A percentile compares a stretch with the other conserved stretches of the same genome.
These are phyloP conservation scores for Cynara cardunculus DNA, from an alignment of 129 eudicot species.

Conservation along the genomic window DNA sequence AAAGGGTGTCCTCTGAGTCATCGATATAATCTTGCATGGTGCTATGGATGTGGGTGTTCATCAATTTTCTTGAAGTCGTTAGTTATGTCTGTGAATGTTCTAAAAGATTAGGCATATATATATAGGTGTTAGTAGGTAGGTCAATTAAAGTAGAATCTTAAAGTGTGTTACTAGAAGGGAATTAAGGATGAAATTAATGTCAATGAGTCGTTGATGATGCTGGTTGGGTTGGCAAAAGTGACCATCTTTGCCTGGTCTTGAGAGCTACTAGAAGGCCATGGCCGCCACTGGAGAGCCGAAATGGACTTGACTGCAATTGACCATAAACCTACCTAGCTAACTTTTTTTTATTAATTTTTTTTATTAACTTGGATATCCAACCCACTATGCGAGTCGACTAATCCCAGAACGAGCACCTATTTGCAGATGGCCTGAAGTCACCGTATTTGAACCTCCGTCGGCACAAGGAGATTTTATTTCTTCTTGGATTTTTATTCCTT, in stretches of 20 bases:
- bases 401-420: too few relatives aligned
- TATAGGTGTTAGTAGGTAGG: neutral
- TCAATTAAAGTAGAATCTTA: neutral
- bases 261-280: conserved; percentile 15
- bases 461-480: too few relatives aligned
- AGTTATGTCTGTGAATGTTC: neutral
- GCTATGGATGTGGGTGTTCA: conserved; percentile 3
- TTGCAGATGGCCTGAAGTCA: too few relatives aligned
- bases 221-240: conserved; percentile 5
- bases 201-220: neutral
- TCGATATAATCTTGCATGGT: conserved; percentile 23
- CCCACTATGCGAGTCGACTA: too few relatives aligned
- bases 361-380: too few relatives aligned
- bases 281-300: conserved; percentile 4
- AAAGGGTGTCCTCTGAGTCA: conserved; percentile 27
- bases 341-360: neutral
- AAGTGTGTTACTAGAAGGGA: conserved; percentile 7
- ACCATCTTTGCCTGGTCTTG: neutral
- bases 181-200: neutral
- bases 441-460: too few relatives aligned
- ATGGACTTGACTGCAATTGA: conserved; percentile 1
- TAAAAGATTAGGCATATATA: neutral
- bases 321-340: neutral
- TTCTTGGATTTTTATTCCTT: too few relatives aligned
- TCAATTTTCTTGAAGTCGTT: neutral